Evolutionary conservation across 73 alveolate genomes (phyloP).

Genomic region (Tetrahymena malaccensis): DNA sequence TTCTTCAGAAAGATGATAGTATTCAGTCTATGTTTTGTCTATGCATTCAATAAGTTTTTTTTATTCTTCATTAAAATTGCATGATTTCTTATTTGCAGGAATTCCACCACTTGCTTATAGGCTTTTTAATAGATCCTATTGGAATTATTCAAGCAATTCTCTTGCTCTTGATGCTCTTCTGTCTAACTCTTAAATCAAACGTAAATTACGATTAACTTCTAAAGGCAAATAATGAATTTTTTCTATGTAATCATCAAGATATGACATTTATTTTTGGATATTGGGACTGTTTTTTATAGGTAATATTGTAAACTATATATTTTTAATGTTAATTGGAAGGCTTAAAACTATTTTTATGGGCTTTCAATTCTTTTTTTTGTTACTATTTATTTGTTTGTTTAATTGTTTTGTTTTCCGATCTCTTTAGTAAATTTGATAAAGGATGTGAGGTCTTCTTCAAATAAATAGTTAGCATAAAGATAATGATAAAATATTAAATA

Average conservation of each 20-base stretch:
- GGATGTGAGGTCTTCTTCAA: background rate
- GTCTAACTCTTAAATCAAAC: background rate
- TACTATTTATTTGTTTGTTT: background rate
- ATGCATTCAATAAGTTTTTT: background rate
- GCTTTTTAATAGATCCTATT: background rate
- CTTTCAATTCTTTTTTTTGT: background rate
- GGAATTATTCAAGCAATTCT: background rate
- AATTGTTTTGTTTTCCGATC: background rate
- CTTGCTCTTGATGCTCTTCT: background rate
- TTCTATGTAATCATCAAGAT: background rate
- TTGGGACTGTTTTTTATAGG: background rate
- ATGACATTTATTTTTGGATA: background rate
- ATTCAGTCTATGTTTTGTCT: background rate
- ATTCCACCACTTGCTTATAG: background rate
- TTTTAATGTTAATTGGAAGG: background rate
- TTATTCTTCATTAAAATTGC: background rate
- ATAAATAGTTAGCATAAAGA: background rate
- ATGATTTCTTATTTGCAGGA: background rate
- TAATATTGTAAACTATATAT: background rate
- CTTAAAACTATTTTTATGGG: background rate
- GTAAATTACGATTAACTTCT: background rate
- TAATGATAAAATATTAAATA: background rate
- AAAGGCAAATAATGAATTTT: background rate
- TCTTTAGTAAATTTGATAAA: background rate
- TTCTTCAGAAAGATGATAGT: background rate